Base-by-base conservation (phyloP, 768 basidiomycete genomes). In the Lactarius trivialis region DNA sequence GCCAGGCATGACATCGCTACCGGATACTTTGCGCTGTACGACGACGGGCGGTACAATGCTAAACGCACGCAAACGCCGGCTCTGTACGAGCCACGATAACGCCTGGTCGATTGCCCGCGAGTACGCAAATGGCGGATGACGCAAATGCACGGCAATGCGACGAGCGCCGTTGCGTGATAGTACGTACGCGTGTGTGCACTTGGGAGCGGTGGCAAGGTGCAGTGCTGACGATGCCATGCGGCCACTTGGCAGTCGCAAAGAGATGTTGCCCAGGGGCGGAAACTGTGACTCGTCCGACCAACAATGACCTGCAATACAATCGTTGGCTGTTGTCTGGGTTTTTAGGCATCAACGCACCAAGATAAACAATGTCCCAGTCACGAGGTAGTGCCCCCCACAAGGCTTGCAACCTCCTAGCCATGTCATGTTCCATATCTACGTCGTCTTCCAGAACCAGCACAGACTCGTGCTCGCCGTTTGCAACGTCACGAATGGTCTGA, bases 61-160 rank as follows among this genome's bases (percentile, higher is more conserved):
- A 67, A 79, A 91, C 48, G 81, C 77, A 56, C 77, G 80, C 49
- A 91, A 65, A 49, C 82, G 76, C 8, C 78, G 77, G 59, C 76
- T 83, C 66, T 77, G 72, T 12, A 89, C 74, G 15, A 91, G 78
- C 86, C 86, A 88, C 5, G 83, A 77, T 19, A 85, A 74, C 2
- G 87, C 89, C 65, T 88, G 86, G 68, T 91, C 90, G 56, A 91
- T 79, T 0, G 88, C 85, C 8, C 89, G 82, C 17, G 88, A 89
- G 68, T 88, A 90, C 0, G 89, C 88, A 68, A 91, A 91, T 0
- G 79, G 80, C 1, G 85, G 78, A 64, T 86, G 75, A 0, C 77
- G 80, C 26, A 90, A 76, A 67, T 87, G 79, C 15, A 77, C 76
- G 1, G 85, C 73, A 19, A 90, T 74, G n/a, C 81, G 79, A 6